These are phyloP conservation scores for Parasitella parasitica DNA, from an alignment of 371 early-diverging fungal genomes.

Conservation along the genomic window DNA sequence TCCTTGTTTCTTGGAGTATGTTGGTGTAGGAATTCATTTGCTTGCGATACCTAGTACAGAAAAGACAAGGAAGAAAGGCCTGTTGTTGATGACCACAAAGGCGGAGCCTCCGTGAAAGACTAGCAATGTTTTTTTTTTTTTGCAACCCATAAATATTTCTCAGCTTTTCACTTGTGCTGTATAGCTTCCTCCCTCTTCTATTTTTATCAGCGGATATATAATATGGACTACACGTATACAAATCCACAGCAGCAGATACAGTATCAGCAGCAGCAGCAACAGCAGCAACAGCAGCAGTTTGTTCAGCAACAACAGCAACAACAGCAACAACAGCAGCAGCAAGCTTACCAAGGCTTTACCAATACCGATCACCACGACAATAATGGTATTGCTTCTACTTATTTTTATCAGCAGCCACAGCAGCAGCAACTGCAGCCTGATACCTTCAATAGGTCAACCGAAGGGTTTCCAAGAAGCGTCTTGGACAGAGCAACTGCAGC, in stretches of 20 bases:
- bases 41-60: neutral
- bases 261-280: constrained; percentile 5
- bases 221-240: constrained; percentile 26
- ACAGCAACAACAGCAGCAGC: constrained; percentile 4
- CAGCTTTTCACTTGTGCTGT: neutral
- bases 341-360: constrained; percentile 1
- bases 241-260: constrained; percentile 12
- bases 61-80: neutral
- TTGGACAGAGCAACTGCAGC: constrained; percentile 86
- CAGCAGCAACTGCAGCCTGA: constrained; percentile 20
- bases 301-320: neutral
- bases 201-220: neutral
- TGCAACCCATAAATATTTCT: neutral
- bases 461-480: constrained; percentile 70
- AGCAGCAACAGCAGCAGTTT: neutral
- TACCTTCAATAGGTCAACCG: constrained; percentile 56
- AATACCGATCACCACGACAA: neutral
- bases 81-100: too few species aligned
- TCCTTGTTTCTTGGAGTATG: constrained; percentile 39
- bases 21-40: neutral
- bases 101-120: too few species aligned
- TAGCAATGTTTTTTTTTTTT: too few species aligned
- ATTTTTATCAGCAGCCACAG: constrained; percentile 22
- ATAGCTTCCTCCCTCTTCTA: neutral
- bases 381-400: constrained; percentile 13